Evolutionary conservation across 768 basidiomycete species (phyloP).

Genomic region (Lactarius psammicola): DNA sequence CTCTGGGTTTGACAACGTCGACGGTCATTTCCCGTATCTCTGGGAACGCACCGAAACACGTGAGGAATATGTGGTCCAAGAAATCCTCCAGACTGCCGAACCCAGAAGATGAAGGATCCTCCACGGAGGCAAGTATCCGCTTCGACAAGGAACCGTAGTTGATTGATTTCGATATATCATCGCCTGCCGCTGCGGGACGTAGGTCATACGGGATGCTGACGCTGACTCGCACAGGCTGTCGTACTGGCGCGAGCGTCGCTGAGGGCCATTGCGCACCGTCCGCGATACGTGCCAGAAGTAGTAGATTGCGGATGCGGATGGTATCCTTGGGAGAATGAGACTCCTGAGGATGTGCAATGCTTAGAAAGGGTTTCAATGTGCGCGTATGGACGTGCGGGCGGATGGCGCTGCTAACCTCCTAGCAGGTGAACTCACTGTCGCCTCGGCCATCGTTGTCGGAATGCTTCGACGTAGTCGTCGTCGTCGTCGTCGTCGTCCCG

Average conservation of each 20-base stretch:
- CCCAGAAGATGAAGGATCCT: slow-evolving; percentile 23
- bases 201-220: slow-evolving; percentile 53
- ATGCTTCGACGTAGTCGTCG: background rate
- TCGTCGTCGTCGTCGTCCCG: slow-evolving; percentile 7
- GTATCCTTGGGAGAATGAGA: slow-evolving; percentile 29
- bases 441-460: background rate
- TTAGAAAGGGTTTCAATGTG: slow-evolving; percentile 1
- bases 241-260: slow-evolving; percentile 33
- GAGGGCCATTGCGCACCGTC: slow-evolving; percentile 50
- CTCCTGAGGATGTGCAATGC: background rate
- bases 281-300: slow-evolving; percentile 42
- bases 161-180: slow-evolving; percentile 57
- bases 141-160: slow-evolving; percentile 57
- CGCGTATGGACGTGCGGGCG: background rate
- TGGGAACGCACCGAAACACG: slow-evolving; percentile 39
- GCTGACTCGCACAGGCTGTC: slow-evolving; percentile 55
- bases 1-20: slow-evolving; percentile 47
- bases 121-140: slow-evolving; percentile 34
- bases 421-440: background rate
- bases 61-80: slow-evolving; percentile 40
- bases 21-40: slow-evolving; percentile 43
- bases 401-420: slow-evolving; percentile 11
- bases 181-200: slow-evolving; percentile 46
- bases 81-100: slow-evolving; percentile 51
- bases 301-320: slow-evolving; percentile 51